Evolutionary conservation across 2,329 filamentous ascomycete genomes (phyloP).

Genomic region (Diaporthe sp.): DNA sequence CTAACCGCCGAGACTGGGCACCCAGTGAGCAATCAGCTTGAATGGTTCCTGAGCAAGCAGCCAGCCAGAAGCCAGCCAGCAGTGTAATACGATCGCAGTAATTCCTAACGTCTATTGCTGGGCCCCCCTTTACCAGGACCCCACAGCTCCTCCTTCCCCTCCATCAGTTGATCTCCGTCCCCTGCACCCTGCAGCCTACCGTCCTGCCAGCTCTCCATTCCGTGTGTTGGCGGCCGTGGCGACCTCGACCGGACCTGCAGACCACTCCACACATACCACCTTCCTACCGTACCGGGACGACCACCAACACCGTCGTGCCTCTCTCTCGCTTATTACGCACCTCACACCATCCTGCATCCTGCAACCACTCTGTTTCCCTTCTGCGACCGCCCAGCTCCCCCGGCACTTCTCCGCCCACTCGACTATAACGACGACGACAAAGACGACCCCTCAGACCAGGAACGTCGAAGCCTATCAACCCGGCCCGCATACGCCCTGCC

Average conservation of each 20-base stretch:
- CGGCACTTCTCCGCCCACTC: constrained; percentile 6
- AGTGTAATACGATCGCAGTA: neutral
- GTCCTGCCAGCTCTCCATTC: neutral
- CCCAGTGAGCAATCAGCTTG: constrained; percentile 2
- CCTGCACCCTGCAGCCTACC: constrained; percentile 30
- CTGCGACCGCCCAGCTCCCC: constrained; percentile 12
- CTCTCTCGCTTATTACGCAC: constrained; percentile 31
- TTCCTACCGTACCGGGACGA: constrained; percentile 8
- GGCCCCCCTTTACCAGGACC: constrained; percentile 28
- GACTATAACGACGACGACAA: constrained; percentile 10
- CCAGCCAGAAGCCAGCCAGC: neutral
- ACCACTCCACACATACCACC: constrained; percentile 26
- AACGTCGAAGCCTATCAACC: constrained; percentile 21
- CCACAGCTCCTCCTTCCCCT: constrained; percentile 28
- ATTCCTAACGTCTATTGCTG: constrained; percentile 19
- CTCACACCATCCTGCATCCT: constrained; percentile 31
- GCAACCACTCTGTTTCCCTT: constrained; percentile 27
- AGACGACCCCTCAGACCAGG: constrained; percentile 21
- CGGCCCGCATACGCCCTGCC: constrained; percentile 20
- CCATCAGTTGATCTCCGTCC: constrained; percentile 36
- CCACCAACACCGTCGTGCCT: constrained; percentile 15
- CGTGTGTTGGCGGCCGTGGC: constrained; percentile 18
- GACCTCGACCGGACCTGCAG: constrained; percentile 32
- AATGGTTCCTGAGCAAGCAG: neutral
- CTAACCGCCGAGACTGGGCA: constrained; percentile 29